These are phyloP conservation scores for Camellia oleifera DNA, from an alignment of 179 eudicot species.

Conservation along the genomic window DNA sequence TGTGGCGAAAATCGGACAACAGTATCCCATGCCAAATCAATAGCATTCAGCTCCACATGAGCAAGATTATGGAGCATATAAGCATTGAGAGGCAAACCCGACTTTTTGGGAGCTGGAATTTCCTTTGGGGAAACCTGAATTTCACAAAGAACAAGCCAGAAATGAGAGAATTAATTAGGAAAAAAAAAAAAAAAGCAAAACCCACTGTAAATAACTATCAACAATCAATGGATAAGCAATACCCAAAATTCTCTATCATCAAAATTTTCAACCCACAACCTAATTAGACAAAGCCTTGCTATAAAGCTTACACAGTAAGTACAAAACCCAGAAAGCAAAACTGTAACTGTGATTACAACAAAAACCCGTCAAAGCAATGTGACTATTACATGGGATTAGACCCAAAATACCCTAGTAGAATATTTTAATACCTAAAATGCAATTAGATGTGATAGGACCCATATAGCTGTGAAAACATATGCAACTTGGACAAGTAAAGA, in stretches of 20 bases:
- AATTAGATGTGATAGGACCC: background rate
- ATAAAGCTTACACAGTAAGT: background rate
- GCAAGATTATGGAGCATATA: slow-evolving; percentile 93
- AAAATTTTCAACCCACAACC: background rate
- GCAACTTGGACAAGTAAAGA: background rate
- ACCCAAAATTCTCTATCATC: background rate
- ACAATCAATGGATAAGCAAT: background rate
- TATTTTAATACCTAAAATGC: background rate
- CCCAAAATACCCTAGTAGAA: background rate
- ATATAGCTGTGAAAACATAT: background rate
- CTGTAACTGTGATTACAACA: background rate
- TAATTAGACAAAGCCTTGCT: background rate
- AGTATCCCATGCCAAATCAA: slow-evolving; percentile 95
- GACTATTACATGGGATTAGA: background rate
- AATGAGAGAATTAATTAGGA: slow-evolving; percentile 11
- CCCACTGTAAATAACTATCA: background rate
- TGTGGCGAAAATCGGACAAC: slow-evolving; percentile 90
- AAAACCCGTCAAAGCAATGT: background rate
- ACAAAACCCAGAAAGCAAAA: background rate
- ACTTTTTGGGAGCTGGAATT: slow-evolving; percentile 71
- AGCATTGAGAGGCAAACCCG: slow-evolving; percentile 88
- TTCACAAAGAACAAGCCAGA: slow-evolving; percentile 9
- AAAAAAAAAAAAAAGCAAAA: background rate
- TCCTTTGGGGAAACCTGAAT: slow-evolving; percentile 77
- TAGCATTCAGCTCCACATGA: slow-evolving; percentile 92